These are phyloP conservation scores for Hansfordia pulvinata DNA, from an alignment of 2,329 filamentous ascomycete species.

Conservation along the genomic window DNA sequence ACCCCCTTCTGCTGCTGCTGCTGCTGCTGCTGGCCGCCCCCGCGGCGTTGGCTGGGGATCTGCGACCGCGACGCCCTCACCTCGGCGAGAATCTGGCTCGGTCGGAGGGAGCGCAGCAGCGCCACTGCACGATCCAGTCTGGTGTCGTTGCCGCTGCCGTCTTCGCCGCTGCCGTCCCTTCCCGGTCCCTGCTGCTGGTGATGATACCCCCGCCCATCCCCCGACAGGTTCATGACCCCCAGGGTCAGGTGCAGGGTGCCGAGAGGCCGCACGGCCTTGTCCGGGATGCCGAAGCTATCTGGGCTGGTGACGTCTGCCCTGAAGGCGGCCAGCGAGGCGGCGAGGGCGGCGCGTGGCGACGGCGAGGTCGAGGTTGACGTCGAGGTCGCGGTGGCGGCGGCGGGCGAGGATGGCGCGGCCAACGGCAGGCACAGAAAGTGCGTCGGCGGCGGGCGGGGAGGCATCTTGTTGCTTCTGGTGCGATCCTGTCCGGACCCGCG, in stretches of 20 bases:
- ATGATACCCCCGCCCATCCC: no score
- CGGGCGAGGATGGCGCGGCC: conserved; percentile 43
- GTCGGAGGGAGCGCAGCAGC: conserved; percentile 22
- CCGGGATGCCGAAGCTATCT: conserved; percentile 37
- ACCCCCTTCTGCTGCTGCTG: conserved; percentile 1
- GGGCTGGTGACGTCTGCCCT: conserved; percentile 37
- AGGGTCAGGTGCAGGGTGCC: conserved; percentile 78
- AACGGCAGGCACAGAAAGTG: conserved; percentile 72
- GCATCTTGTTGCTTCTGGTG: no score
- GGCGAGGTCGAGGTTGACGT: no score
- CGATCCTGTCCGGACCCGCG: no score
- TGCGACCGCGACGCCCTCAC: no score
- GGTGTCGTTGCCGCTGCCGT: no score
- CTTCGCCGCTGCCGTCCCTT: no score
- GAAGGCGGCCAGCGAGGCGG: conserved; percentile 48
- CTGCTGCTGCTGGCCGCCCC: conserved; percentile 2
- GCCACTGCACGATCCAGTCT: conserved; percentile 25
- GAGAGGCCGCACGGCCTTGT: conserved; percentile 57
- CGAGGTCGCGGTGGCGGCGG: no score
- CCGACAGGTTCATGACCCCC: conserved; percentile 66
- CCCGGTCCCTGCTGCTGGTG: conserved; percentile 23
- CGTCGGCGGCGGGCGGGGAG: conserved; percentile 34
- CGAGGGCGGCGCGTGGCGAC: no score
- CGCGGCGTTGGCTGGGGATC: conserved; percentile 12
- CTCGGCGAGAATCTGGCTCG: conserved; percentile 25